Evolutionary conservation across 108 stramenopile genomes (phyloP), one percentile per base, ranked within the genome.

Genomic region (Nitzschia sp.): DNA sequence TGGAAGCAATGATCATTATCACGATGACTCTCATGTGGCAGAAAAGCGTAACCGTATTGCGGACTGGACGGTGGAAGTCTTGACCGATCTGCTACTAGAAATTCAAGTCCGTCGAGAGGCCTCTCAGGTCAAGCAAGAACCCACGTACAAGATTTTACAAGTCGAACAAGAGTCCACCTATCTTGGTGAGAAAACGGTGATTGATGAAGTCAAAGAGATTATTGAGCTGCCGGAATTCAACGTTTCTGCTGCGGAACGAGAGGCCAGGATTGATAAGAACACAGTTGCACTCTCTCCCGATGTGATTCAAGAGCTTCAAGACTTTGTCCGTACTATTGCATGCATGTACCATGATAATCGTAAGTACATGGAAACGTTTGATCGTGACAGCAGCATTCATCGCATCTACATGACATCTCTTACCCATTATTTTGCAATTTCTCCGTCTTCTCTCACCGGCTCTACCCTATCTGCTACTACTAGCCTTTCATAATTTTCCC

Each of bases 191-290:
- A 35, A 28, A 11, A 77, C 58, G 2, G 73, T 65, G 5, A 61
- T 80, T 31, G 80, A 80, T 45, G 74, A 80, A 48, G 80, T 75
- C 2, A 46, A 58, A 23, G 80, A 80, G 33, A 67, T 68, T 38
- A 66, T 80, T 19, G 52, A 56, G 31, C 47, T 80, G 34, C 80
- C 80, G 4, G 59, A 31, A 16, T 80, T 56, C 47, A 57, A 76
- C 44, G 61, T 58, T 1, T 9, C 23, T 21, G 66, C 68, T 21
- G 63, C 62, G 3, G 23, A 64, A 48, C 44, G 38, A 9, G 50
- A 64, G 55, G 32, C 47, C n/a, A 56, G 33, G 32, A 31, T 48
- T 16, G 17, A 64, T 1, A 28, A 27, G 13, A 26, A 50, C 9
- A 30, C 15, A 47, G 27, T 64, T 32, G 17, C 27, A 30, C 19